Base-by-base conservation (phyloP, 192 early-diverging fungal species). In the Dimargaris cristalligena region DNA sequence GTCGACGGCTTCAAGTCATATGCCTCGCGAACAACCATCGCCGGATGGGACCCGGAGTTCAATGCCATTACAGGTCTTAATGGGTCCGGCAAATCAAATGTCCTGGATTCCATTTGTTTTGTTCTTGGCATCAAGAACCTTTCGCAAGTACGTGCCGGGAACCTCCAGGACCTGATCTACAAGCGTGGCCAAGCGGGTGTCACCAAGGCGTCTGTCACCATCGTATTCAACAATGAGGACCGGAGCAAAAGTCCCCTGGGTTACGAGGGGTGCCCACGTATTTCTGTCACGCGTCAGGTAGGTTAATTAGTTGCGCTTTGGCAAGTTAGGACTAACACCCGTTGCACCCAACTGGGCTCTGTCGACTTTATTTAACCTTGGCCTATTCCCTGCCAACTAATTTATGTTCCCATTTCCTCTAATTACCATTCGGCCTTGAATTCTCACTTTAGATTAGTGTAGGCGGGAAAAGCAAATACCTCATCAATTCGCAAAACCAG, bases 1-100 rank as follows among this genome's bases (percentile, higher is more conserved):
- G 80, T 99, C 58, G 96, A 99, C 56, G 96, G 96, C 28, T 99
- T 99, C 80, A 99, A 99, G 67, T 95, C 92, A 1, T 99, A 99
- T 71, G 92, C 91, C 1, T 81, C 87, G 28, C 81, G 94, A 33
- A 94, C 92, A 6, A 86, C 91, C 59, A 96, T 99, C 61, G 82
- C 89, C 29, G 89, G 90, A n/a, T 99, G 94, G 94, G 96, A 99
- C 74, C 81, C 86, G 2, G 79, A 89, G 62, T 99, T 99, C 70
- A 99, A 95, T 64, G 93, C 95, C 31, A 95, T 99, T 63, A 99
- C 95, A 9, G 95, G 95, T 20, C 75, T 99, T 23, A 99, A 99
- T 68, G 95, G 95, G 13, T 90, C 89, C 1, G 95, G 95, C 34
- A 99, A 99, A 64, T 96, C 92, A 25, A 99, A 99, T 72, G 89